A percentile compares a stretch with the other conserved stretches of the same genome.
These are phyloP conservation scores for Rhizoctonia solani DNA, from an alignment of 1,284 basidiomycete genomes.

Conservation along the genomic window DNA sequence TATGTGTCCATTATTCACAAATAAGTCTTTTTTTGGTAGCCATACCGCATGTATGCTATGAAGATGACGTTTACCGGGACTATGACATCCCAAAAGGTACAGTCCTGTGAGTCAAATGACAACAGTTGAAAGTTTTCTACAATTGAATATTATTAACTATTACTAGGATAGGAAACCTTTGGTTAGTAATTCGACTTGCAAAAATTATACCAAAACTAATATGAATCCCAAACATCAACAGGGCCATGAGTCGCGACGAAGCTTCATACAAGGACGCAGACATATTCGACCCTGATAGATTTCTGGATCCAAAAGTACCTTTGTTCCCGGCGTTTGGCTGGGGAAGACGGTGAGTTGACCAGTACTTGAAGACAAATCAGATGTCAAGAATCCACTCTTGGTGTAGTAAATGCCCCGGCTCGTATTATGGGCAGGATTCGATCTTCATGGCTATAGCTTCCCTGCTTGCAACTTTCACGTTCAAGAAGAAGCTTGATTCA, in stretches of 20 bases:
- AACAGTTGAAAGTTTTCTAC: not conserved
- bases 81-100: conserved; percentile 38
- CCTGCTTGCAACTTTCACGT: too few species aligned
- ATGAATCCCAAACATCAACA: conserved; percentile 34
- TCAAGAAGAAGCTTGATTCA: too few species aligned
- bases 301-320: conserved; percentile 20
- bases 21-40: conserved; percentile 30
- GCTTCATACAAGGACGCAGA: conserved; percentile 11
- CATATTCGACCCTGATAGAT: conserved; percentile 30
- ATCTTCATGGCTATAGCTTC: too few species aligned
- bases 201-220: conserved; percentile 1
- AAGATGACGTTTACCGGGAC: conserved; percentile 38
- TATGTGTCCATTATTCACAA: not conserved
- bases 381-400: too few species aligned
- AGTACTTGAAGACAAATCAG: too few species aligned
- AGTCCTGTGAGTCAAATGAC: conserved; percentile 15
- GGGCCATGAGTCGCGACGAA: conserved; percentile 26
- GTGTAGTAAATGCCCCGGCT: too few species aligned
- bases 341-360: not conserved
- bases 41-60: conserved; percentile 32
- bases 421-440: too few species aligned
- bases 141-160: not conserved
- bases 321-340: conserved; percentile 23
- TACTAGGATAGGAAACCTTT: conserved; percentile 26
- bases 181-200: not conserved